Evolutionary conservation across 2,329 filamentous ascomycete genomes (phyloP).

Genomic region (Pseudogymnoascus sp.): DNA sequence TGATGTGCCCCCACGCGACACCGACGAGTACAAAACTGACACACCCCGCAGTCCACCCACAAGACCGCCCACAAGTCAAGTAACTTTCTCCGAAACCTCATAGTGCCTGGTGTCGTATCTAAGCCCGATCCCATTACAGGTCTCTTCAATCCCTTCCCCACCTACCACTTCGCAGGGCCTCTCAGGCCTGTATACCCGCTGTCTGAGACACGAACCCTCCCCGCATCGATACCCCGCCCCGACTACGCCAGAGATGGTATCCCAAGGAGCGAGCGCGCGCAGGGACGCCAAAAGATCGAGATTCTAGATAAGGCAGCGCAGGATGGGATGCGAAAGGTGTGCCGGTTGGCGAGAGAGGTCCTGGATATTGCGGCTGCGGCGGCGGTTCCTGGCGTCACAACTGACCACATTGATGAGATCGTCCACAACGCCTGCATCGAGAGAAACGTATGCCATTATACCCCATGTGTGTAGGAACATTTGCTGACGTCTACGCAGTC

Average conservation of each 20-base stretch:
- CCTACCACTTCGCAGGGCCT: constrained; percentile 70
- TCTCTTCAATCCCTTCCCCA: constrained; percentile 85
- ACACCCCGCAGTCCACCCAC: constrained; percentile 57
- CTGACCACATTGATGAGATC: constrained; percentile 88
- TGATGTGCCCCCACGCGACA: background rate
- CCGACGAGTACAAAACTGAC: constrained; percentile 13
- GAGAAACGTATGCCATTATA: constrained; percentile 60
- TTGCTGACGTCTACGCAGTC: constrained; percentile 45
- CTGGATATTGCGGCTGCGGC: constrained; percentile 83
- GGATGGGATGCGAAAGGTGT: constrained; percentile 85
- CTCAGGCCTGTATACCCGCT: constrained; percentile 83
- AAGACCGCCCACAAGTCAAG: constrained; percentile 75
- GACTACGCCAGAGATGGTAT: constrained; percentile 86
- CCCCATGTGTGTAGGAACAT: background rate
- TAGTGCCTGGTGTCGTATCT: constrained; percentile 77
- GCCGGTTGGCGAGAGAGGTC: constrained; percentile 78
- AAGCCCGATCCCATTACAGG: constrained; percentile 86
- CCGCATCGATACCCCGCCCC: constrained; percentile 71
- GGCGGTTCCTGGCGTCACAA: constrained; percentile 83
- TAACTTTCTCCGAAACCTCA: constrained; percentile 63
- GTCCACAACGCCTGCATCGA: constrained; percentile 94
- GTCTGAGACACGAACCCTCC: constrained; percentile 62
- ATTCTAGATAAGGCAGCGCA: constrained; percentile 72
- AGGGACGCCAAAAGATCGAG: constrained; percentile 70
- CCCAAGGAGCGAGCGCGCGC: constrained; percentile 48